phyloP scores from a whole-genome alignment of 2,329 filamentous ascomycete genomes.

The Calonectria hongkongensis region DNA sequence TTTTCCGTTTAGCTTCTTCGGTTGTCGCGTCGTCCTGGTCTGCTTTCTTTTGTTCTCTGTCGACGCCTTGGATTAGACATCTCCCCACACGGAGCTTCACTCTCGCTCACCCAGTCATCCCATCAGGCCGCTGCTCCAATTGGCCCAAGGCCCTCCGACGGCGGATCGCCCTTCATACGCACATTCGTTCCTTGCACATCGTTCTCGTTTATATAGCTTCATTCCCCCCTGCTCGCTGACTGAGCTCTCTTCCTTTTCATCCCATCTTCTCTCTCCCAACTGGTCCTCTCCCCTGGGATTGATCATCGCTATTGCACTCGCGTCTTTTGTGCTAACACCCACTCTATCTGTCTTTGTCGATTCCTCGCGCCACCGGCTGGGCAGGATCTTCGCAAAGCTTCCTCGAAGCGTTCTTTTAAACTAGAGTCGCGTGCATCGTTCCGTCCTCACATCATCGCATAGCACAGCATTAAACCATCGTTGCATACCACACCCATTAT shows the following conservation, averaged over 20 bases:
- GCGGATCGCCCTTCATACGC: constrained; percentile 11
- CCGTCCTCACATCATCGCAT: neutral
- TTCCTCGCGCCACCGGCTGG: constrained; percentile 47
- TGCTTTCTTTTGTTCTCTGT: constrained; percentile 12
- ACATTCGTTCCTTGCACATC: constrained; percentile 36
- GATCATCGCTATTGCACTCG: constrained; percentile 10
- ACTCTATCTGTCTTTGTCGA: constrained; percentile 11
- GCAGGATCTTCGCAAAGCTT: constrained; percentile 45
- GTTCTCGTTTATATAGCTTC: constrained; percentile 35
- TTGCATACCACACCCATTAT: constrained; percentile 1
- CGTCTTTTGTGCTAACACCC: constrained; percentile 7
- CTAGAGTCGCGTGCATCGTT: neutral
- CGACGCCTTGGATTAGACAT: constrained; percentile 11
- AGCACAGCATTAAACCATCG: neutral
- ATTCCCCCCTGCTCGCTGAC: constrained; percentile 34
- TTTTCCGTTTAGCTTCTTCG: constrained; percentile 29
- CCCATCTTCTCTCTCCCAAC: constrained; percentile 29
- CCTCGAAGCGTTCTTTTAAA: neutral
- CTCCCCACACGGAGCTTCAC: constrained; percentile 37
- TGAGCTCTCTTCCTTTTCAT: constrained; percentile 39
- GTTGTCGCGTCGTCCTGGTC: constrained; percentile 34
- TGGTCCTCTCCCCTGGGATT: constrained; percentile 6
- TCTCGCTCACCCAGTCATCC: constrained; percentile 22
- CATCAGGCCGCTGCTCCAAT: constrained; percentile 32
- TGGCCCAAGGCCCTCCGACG: constrained; percentile 10